phyloP scores from a whole-genome alignment of 164 flowering plant genomes.

The Hamamelis virginiana region DNA sequence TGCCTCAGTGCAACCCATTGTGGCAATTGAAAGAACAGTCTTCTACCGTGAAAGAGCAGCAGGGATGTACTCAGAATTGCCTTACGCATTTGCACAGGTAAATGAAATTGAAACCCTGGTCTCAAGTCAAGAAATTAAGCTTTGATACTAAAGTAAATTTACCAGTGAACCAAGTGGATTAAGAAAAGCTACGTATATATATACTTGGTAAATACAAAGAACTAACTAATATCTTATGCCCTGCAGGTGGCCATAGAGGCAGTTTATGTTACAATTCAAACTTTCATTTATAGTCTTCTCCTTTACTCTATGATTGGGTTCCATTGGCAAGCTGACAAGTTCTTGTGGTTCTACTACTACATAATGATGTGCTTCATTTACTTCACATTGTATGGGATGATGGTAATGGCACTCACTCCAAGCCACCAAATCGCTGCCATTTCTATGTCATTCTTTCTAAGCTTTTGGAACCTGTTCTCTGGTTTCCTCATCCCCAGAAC shows the following conservation, averaged over 20 bases:
- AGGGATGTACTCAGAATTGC: slow-evolving; percentile 42
- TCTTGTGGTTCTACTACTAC: slow-evolving; percentile 44
- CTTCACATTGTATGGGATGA: slow-evolving; percentile 55
- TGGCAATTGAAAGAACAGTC: slow-evolving; percentile 47
- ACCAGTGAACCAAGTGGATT: neutral
- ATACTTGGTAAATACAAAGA: no score
- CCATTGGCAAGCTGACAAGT: slow-evolving; percentile 24
- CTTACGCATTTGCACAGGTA: slow-evolving; percentile 55
- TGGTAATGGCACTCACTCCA: slow-evolving; percentile 52
- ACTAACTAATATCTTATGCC: neutral
- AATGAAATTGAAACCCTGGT: neutral
- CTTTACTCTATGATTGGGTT: slow-evolving; percentile 52
- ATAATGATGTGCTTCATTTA: slow-evolving; percentile 38
- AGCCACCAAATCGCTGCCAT: slow-evolving; percentile 45
- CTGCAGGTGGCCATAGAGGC: slow-evolving; percentile 43
- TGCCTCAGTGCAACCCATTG: slow-evolving; percentile 32
- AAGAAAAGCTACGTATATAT: no score
- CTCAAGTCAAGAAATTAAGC: neutral
- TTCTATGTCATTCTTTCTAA: slow-evolving; percentile 40
- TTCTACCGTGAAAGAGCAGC: slow-evolving; percentile 56
- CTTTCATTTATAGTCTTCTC: slow-evolving; percentile 28
- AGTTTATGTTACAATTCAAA: slow-evolving; percentile 37
- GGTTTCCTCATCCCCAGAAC: slow-evolving; percentile 46
- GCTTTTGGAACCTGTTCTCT: slow-evolving; percentile 56
- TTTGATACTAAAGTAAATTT: neutral